These are phyloP conservation scores for Raddia distichophylla DNA, from an alignment of 176 grass and related monocot genomes.

Conservation along the genomic window DNA sequence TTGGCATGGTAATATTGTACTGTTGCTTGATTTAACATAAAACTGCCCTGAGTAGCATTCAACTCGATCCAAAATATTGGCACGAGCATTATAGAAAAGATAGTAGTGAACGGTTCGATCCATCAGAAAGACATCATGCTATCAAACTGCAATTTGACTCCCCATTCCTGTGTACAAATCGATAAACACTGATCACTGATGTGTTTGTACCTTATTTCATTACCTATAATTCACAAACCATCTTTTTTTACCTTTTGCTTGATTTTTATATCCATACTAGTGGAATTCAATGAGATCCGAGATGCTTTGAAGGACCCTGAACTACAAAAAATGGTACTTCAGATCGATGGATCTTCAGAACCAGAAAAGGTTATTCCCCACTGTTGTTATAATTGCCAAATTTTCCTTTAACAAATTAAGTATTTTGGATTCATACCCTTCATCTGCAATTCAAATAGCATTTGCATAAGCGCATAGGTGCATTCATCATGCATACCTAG, in stretches of 20 bases:
- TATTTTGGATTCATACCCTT: slow-evolving; percentile 3
- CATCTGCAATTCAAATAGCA: neutral
- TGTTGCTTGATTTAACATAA: neutral
- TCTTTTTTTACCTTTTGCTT: slow-evolving; percentile 13
- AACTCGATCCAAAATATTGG: neutral
- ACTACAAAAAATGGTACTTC: slow-evolving; percentile 60
- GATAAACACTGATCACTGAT: neutral
- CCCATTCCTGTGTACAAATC: neutral
- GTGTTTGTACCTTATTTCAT: neutral
- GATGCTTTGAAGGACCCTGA: slow-evolving; percentile 61
- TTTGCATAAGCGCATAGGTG: neutral
- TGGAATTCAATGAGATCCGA: slow-evolving; percentile 56
- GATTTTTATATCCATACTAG: slow-evolving; percentile 37
- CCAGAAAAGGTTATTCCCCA: slow-evolving; percentile 68
- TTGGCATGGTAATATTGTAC: slow-evolving; percentile 1
- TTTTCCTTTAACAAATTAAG: neutral
- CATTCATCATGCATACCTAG: neutral
- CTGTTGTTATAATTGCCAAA: neutral
- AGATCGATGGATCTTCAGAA: slow-evolving; percentile 64
- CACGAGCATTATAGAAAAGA: neutral
- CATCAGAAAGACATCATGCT: slow-evolving; percentile 20
- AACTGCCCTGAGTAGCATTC: neutral
- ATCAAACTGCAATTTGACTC: neutral
- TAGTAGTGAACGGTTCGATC: slow-evolving; percentile 8
- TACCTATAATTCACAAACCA: neutral